These are phyloP conservation scores for Claviceps sp. DNA, from an alignment of 2,329 filamentous ascomycete species.

Conservation along the genomic window DNA sequence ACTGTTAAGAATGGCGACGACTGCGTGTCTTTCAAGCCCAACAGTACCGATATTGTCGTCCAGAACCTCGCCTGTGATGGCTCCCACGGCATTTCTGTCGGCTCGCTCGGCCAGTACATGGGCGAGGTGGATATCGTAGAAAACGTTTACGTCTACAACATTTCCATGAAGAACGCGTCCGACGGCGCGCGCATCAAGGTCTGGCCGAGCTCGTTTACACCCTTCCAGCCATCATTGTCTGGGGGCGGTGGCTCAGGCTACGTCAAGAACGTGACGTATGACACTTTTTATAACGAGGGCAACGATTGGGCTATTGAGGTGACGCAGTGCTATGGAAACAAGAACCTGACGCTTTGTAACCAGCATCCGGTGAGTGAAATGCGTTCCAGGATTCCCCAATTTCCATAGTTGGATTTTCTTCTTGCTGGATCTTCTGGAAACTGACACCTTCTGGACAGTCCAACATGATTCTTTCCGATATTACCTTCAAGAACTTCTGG, in stretches of 20 bases:
- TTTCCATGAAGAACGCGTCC: constrained; percentile 43
- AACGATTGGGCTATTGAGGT: constrained; percentile 30
- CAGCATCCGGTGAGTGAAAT: neutral
- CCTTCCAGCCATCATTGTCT: constrained; percentile 34
- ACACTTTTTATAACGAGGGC: constrained; percentile 44
- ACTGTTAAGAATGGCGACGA: constrained; percentile 53
- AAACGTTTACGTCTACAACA: constrained; percentile 52
- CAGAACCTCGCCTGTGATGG: constrained; percentile 56
- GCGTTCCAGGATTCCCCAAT: too few species aligned
- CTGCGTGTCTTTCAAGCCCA: constrained; percentile 64
- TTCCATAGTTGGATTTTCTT: too few species aligned
- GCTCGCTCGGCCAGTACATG: constrained; percentile 54
- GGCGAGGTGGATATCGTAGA: constrained; percentile 53
- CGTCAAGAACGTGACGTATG: constrained; percentile 55
- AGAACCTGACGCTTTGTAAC: neutral
- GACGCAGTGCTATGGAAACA: constrained; percentile 1
- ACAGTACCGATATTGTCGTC: constrained; percentile 54
- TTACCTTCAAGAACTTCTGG: neutral
- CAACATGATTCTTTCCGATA: neutral
- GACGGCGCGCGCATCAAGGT: constrained; percentile 63
- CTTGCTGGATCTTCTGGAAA: neutral
- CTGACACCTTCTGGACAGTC: neutral
- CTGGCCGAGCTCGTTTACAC: constrained; percentile 40
- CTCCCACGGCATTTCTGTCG: constrained; percentile 61
- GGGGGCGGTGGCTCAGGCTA: constrained; percentile 41